A percentile compares a stretch with the other conserved stretches of the same genome.
Evolutionary conservation across 495 filamentous ascomycete genomes (phyloP).

Genomic region (Neurospora tetraspora): DNA sequence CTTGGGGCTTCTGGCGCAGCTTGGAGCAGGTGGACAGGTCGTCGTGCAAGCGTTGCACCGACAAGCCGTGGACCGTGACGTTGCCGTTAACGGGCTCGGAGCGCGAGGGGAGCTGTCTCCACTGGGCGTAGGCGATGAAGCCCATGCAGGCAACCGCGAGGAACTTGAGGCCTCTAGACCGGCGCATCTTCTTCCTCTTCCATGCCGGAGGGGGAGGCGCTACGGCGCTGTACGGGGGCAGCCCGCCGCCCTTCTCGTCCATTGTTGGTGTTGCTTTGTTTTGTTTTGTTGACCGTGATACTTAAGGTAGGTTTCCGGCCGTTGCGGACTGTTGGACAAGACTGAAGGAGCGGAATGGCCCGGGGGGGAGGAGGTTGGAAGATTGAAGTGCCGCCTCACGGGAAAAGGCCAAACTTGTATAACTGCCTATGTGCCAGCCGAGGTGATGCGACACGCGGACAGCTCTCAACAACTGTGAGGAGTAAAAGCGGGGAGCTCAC

Average conservation of each 20-base stretch:
- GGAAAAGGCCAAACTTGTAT: not conserved
- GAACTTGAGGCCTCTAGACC: conserved; percentile 24
- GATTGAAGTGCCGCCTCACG: not conserved
- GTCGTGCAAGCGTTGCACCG: conserved; percentile 29
- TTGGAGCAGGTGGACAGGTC: conserved; percentile 28
- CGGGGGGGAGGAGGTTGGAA: not conserved
- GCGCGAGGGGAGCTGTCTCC: conserved; percentile 29
- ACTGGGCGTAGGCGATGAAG: conserved; percentile 40
- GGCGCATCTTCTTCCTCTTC: conserved; percentile 17
- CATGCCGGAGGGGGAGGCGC: conserved; percentile 7
- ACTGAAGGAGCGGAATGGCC: not conserved
- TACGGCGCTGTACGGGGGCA: conserved; percentile 14
- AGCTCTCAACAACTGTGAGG: not conserved
- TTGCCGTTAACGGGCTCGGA: conserved; percentile 1
- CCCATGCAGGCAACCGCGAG: conserved; percentile 26
- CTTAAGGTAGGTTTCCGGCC: not conserved
- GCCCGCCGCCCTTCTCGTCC: conserved; percentile 13
- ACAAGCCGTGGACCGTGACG: conserved; percentile 18
- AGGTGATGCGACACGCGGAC: not conserved
- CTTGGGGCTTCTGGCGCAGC: conserved; percentile 30
- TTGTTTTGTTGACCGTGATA: not conserved
- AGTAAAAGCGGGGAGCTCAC: not conserved
- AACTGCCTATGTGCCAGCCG: no score
- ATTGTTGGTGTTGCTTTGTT: not conserved
- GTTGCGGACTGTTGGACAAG: not conserved